A percentile compares a stretch with the other conserved stretches of the same genome.
Evolutionary conservation across 2,329 filamentous ascomycete species (phyloP).

Genomic region (Epichloe aotearoae): DNA sequence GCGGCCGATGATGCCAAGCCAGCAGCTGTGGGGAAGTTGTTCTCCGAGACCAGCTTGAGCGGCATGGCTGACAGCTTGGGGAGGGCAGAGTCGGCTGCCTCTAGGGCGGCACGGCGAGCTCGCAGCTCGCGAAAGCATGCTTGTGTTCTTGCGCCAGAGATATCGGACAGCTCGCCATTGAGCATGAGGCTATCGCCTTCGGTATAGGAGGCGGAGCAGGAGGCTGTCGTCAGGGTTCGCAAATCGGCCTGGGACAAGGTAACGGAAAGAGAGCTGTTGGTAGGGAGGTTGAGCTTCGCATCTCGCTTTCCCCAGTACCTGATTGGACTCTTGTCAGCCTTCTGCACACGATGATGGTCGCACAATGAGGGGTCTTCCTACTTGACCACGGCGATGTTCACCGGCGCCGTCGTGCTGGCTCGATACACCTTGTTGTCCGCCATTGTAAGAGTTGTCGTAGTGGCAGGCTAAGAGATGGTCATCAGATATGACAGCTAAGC

Average conservation of each 20-base stretch:
- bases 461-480: neutral
- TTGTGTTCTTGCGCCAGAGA: conserved; percentile 80
- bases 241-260: conserved; percentile 90
- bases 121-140: conserved; percentile 86
- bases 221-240: conserved; percentile 89
- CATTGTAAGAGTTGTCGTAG: conserved; percentile 19
- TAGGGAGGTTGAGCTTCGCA: conserved; percentile 84
- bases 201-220: conserved; percentile 63
- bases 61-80: conserved; percentile 68
- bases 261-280: conserved; percentile 94
- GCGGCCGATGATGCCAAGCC: conserved; percentile 66
- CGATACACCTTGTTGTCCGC: conserved; percentile 56
- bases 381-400: conserved; percentile 98
- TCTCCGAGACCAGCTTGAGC: conserved; percentile 82
- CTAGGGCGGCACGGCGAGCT: conserved; percentile 60
- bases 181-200: conserved; percentile 61
- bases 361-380: conserved; percentile 22
- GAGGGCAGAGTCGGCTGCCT: conserved; percentile 57
- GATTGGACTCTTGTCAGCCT: conserved; percentile 1
- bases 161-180: conserved; percentile 72
- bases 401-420: conserved; percentile 89
- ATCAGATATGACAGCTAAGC: neutral
- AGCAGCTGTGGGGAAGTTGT: conserved; percentile 98
- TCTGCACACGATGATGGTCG: neutral
- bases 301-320: conserved; percentile 94